Base-by-base conservation (phyloP, 108 stramenopile genomes). In the Bacterosira constricta region DNA sequence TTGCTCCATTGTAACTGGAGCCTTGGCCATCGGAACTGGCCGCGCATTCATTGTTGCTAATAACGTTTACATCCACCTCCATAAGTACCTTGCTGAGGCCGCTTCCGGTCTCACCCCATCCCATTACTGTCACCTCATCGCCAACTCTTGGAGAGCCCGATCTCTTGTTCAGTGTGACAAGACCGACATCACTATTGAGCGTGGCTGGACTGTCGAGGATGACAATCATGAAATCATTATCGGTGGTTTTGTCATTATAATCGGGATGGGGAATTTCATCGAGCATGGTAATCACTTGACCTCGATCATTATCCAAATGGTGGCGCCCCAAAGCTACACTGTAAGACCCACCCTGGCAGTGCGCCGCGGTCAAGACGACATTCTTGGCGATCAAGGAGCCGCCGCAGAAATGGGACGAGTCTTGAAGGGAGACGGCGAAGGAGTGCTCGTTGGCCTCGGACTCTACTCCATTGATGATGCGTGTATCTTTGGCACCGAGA, bases 111-210 rank as follows among this genome's bases (percentile, higher is more conserved):
- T 54, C 59, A 15, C 85, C 87, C 57, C 84, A 75, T 31, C 89
- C 89, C 54, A 85, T 68, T 1, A 82, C 80, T 0, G 82, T 85
- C 4, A 89, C 69, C 0, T 53, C 57, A 11, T 53, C 37, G 0
- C 73, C 76, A 44, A 31, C 59, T 1, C 30, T 10, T 3, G 84
- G 84, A 36, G 68, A 30, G 2, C 20, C 41, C 0, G 51, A 6
- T 38, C 80, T 72, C 5, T 20, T 11, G 37, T 81, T 86, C 20
- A 86, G 44, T 12, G 59, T 54, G 54, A 73, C 52, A 7, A 60
- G 36, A 15, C 18, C 23, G 13, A 66, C 39, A n/a, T n/a, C n/a
- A n/a, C n/a, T n/a, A 18, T 63, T 17, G 20, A 46, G 31, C n/a
- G 49, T 62, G 42, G 50, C 60, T 2, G 54, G 25, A 5, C 60